Evolutionary conservation across 2,329 filamentous ascomycete species (phyloP), one percentile per base, ranked within the genome.

Genomic region (Alternaria brassicae): DNA sequence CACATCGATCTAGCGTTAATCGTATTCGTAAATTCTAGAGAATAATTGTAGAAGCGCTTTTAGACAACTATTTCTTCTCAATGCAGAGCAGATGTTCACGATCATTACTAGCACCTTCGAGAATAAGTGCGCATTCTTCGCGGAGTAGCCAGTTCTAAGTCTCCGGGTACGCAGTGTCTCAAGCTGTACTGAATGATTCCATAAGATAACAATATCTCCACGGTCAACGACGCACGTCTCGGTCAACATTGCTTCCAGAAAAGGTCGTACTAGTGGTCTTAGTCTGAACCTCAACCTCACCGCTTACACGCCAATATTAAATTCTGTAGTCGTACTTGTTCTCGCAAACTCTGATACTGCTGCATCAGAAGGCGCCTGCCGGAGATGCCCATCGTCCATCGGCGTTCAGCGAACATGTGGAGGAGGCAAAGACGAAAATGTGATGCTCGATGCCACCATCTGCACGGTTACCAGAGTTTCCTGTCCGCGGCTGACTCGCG

Each of bases 371-470:
- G 27, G 17, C 27, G 25, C 23, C 59, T 44, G 59, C 56, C 56
- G 36, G 7, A 32, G 39, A 12, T 25, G 45, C 23, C 28, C 47
- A 52, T 58, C 55, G 60, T 61, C 52, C 48, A 63, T 40, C 52
- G 66, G 67, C 65, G 67, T 69, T 15, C 37, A 68, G 67, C 67
- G 67, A 69, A 68, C 60, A 36, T 56, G 68, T 61, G 60, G 62
- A 62, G 57, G 40, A 41, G 30, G 28, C 15, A 32, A 59, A 50
- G 55, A 59, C 55, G 53, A 59, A 66, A 68, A 67, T 62, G 65
- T 59, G 47, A 58, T 56, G 54, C 52, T 65, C 55, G 37, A 56
- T 56, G 54, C 48, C 39, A 39, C 30, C 51, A 56, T 49, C 54
- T 56, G 53, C 56, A 58, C 30, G 36, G 57, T 61, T 62, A 59